Evolutionary conservation across 2,329 filamentous ascomycete species (phyloP), one percentile per base, ranked within the genome.

Genomic region (Tympanopsis confertula): DNA sequence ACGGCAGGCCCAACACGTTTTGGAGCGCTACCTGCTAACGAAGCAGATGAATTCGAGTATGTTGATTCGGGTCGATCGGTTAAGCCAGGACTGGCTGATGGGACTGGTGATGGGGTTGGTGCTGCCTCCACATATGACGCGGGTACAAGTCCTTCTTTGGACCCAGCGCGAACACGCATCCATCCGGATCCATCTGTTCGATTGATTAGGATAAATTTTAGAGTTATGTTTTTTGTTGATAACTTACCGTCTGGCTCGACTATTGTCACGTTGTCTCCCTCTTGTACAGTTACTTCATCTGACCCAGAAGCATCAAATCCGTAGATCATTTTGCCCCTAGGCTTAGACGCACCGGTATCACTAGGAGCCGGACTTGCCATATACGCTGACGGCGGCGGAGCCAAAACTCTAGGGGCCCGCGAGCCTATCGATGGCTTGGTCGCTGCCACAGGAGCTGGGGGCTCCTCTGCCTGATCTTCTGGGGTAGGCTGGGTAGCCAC

Each of bases 271-370:
- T 93, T 82, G 38, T 78, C 74, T 12, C 86, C 87, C 47, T 94
- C 89, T 4, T 76, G 61, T 1, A 94, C 78, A 1, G 76, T 79
- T 13, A 96, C 59, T 56, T 98, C 91, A 5, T 86, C 89, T 0
- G 84, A 78, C 2, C 81, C 82, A 38, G 69, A 81, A 5, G 81
- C 83, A 44, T 93, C 81, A 50, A 95, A 98, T 0, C 74, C 50
- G 53, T 95, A 98, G 1, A 95, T 49, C 88, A 96, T 94, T 59
- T 81, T 93, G 35, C 84, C 89, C 54, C 70, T 82, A 45, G 78
- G 78, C 50, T 82, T 74, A 39, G 67, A 42, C 15, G 55, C 40
- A 35, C 35, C 36, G 5, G 52, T 44, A 2, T 55, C 54, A 10
- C 65, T 68, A 41, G 70, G 70, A 1, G 61, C 52, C 13, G 62